Percentiles rank a stretch among this genome's conserved stretches.
Evolutionary conservation across 345 rosid species (phyloP).

Genomic region (Populus davidiana): DNA sequence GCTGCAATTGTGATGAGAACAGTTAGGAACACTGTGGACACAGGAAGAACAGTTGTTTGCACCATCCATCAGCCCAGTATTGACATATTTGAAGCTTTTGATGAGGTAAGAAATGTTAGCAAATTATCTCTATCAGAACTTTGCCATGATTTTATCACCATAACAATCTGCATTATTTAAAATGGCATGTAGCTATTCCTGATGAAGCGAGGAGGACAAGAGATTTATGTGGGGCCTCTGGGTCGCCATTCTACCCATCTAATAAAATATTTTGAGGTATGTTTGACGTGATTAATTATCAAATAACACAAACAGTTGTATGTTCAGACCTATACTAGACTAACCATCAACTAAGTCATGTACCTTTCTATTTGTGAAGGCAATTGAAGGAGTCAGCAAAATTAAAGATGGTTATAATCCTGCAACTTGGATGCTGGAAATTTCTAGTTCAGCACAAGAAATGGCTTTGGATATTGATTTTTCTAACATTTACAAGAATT

Average conservation of each 20-base stretch:
- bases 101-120: conserved; percentile 52
- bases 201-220: conserved; percentile 73
- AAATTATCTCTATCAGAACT: not conserved
- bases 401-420: conserved; percentile 77
- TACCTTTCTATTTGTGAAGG: conserved; percentile 25
- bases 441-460: conserved; percentile 56
- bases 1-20: conserved; percentile 96
- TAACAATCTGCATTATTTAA: not conserved
- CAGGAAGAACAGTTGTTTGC: conserved; percentile 90
- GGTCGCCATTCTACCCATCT: conserved; percentile 63
- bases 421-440: conserved; percentile 94
- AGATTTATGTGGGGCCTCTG: conserved; percentile 74
- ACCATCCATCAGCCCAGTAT: conserved; percentile 96
- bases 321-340: not conserved
- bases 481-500: conserved; percentile 49
- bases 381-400: conserved; percentile 52
- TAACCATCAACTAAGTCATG: not conserved
- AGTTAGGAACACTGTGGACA: conserved; percentile 88
- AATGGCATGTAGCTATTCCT: conserved; percentile 52
- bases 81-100: conserved; percentile 87
- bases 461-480: conserved; percentile 57
- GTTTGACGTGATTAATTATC: not conserved
- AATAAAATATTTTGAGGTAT: conserved; percentile 68
- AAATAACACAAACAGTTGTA: not conserved
- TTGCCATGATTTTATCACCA: not conserved